phyloP scores from a whole-genome alignment of 306 rosid genomes.

The Prunus davidiana region DNA sequence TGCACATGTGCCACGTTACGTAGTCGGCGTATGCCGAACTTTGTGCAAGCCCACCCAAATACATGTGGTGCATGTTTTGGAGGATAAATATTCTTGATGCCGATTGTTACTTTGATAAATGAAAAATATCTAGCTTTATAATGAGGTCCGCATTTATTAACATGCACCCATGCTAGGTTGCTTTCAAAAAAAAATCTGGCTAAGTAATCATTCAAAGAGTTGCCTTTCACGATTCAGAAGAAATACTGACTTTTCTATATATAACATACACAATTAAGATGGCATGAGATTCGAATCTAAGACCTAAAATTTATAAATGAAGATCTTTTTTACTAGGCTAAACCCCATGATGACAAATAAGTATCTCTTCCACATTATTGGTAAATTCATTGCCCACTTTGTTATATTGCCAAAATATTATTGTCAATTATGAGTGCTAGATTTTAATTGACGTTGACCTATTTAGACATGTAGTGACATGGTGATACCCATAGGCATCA shows the following conservation, averaged over 20 bases:
- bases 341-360: no score
- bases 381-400: no score
- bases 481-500: conserved; percentile 45
- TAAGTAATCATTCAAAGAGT: not conserved
- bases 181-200: not conserved
- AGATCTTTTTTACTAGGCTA: no score
- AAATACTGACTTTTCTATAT: not conserved
- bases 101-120: not conserved
- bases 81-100: not conserved
- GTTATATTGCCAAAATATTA: no score
- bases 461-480: conserved; percentile 57
- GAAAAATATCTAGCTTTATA: not conserved
- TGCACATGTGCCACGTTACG: not conserved
- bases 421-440: not conserved
- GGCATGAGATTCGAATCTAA: rapidly evolving
- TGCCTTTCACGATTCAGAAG: not conserved
- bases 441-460: not conserved
- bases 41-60: not conserved
- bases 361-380: no score
- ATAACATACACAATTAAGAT: no score
- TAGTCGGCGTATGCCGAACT: no score
- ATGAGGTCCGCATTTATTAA: not conserved
- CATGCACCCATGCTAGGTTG: not conserved
- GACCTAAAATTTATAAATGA: no score
- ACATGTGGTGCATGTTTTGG: not conserved